Base-by-base conservation (phyloP, 2,329 filamentous ascomycete genomes). In the Fusarium luffae region DNA sequence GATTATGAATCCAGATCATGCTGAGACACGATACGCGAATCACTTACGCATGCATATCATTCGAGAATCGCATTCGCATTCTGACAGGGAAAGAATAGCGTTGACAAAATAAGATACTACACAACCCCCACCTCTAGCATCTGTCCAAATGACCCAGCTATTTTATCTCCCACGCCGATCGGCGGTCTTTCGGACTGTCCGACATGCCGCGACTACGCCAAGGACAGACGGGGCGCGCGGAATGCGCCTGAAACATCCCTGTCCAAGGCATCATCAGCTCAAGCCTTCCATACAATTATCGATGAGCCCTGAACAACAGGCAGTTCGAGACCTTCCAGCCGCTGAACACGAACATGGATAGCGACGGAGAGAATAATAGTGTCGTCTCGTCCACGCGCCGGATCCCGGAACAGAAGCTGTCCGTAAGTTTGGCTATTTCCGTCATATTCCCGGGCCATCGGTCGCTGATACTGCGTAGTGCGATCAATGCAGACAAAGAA, bases 361-460 rank as follows among this genome's bases (percentile, higher is more conserved):
- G 25, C 6, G 59, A 64, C 19, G 16, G 16, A n/a, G 61, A 64
- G 7, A 54, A 58, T 11, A 23, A 44, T 8, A n/a, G 10, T 1
- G 18, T 4, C n/a, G 18, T 4, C 13, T 27, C 37, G 0, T 27
- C 37, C 3, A 55, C 27, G 21, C 59, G 37, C 23, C 59, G 50
- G 1, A 43, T 64, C 5, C 59, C 61, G 2, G 61, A 64, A 5
- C 61, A 64, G 7, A 64, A 44, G 18, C 50, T 63, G 5, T 64
- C 61, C 18, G 59, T 64, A 11, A 46, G 59, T 25, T 2, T 2
- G 4, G 6, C 18, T 7, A 27, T 25, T 40, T 8, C 37, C 21
- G 21, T 28, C 30, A 0, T 7, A 44, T n/a, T 11, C 11, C 37
- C n/a, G 21, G 13, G 10, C 7, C 1, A 14, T 14, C 1, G 23